phyloP scores from a whole-genome alignment of 2,329 filamentous ascomycete genomes.

The Akanthomyces dipterigenus region DNA sequence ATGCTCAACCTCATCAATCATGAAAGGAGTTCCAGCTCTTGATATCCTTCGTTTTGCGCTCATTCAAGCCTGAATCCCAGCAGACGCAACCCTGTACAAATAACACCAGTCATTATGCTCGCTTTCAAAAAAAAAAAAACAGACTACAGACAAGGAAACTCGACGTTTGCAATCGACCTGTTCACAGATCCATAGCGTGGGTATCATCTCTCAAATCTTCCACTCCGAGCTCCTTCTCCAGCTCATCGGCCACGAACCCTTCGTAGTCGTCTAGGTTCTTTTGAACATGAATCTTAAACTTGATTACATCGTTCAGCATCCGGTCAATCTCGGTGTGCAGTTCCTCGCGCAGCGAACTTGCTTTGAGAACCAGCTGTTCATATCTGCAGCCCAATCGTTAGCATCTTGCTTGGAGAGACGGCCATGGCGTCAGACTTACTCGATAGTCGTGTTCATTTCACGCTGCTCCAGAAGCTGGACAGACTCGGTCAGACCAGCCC shows the following conservation, averaged over 20 bases:
- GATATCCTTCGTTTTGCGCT: slow-evolving; percentile 2
- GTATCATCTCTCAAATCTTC: slow-evolving; percentile 52
- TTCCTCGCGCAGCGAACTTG: slow-evolving; percentile 83
- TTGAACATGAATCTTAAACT: slow-evolving; percentile 97
- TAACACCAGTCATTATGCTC: neutral
- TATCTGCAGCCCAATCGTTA: slow-evolving; percentile 50
- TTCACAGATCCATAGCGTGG: slow-evolving; percentile 40
- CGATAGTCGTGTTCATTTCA: slow-evolving; percentile 94
- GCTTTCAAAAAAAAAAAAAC: neutral
- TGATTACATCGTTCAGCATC: slow-evolving; percentile 94
- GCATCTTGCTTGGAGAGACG: neutral
- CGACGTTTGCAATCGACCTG: neutral
- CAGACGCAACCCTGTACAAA: neutral
- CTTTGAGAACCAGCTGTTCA: slow-evolving; percentile 81
- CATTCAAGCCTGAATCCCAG: neutral
- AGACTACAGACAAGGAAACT: neutral
- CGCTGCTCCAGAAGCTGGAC: slow-evolving; percentile 89
- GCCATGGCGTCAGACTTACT: slow-evolving; percentile 51
- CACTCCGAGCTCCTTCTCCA: slow-evolving; percentile 74
- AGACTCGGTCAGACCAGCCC: slow-evolving; percentile 72
- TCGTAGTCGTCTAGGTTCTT: slow-evolving; percentile 91
- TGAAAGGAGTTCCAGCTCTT: neutral
- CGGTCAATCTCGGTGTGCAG: slow-evolving; percentile 95
- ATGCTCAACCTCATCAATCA: slow-evolving; percentile 5
- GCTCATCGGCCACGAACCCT: slow-evolving; percentile 83